phyloP scores from a whole-genome alignment of 164 flowering plant species.

The Santalum album region DNA sequence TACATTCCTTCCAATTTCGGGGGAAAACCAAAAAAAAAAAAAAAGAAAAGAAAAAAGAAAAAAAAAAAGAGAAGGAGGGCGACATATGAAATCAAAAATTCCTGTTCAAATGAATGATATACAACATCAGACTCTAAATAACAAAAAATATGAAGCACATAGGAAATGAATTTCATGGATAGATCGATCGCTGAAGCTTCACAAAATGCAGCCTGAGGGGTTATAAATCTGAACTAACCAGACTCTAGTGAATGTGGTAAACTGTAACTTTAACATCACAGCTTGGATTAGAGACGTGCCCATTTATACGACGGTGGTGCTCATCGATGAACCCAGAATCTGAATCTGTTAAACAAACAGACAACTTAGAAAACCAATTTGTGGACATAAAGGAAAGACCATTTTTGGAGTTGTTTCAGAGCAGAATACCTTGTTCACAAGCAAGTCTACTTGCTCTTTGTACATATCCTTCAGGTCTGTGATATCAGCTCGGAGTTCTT shows the following conservation, averaged over 20 bases:
- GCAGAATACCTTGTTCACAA: conserved; percentile 69
- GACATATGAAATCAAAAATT: no score
- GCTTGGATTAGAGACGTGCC: no score
- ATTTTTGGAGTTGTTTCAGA: neutral
- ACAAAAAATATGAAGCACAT: neutral
- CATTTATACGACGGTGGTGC: conserved; percentile 14
- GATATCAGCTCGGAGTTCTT: conserved; percentile 95
- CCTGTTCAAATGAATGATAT: no score
- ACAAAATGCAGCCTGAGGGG: no score
- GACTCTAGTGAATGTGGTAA: neutral
- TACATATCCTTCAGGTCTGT: conserved; percentile 96
- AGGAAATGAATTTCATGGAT: neutral
- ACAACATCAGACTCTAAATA: neutral
- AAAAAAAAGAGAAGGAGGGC: no score
- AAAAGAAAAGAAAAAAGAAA: no score
- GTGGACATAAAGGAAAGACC: neutral
- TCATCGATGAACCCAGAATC: conserved; percentile 32
- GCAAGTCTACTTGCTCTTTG: conserved; percentile 94
- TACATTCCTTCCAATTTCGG: no score
- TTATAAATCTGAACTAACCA: neutral
- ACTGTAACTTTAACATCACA: neutral
- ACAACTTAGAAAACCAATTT: neutral
- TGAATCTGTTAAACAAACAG: conserved; percentile 41
- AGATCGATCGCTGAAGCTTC: no score
- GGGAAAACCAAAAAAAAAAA: no score